Evolutionary conservation across 208 protist species (phyloP).

Genomic region (Leishmania mexicana): DNA sequence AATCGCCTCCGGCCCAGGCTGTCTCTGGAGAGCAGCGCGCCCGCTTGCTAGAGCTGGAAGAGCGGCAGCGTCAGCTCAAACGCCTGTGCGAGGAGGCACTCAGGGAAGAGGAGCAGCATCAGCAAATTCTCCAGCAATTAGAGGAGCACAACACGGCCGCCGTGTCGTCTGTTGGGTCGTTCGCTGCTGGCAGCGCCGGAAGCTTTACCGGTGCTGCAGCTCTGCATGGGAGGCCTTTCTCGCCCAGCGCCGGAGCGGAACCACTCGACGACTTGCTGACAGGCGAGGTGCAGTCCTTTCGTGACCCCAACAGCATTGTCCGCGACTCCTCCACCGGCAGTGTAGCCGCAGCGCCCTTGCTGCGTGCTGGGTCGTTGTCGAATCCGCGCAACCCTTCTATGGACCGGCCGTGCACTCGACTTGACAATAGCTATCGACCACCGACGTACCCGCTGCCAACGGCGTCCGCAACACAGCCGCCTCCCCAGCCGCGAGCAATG

Average conservation of each 20-base stretch:
- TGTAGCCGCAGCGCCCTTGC: conserved; percentile 3
- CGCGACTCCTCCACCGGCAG: conserved; percentile 49
- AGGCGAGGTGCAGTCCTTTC: conserved; percentile 74
- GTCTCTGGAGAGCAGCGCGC: conserved; percentile 29
- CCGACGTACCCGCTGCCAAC: conserved; percentile 5
- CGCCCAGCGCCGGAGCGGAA: background rate
- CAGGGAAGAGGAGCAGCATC: conserved; percentile 46
- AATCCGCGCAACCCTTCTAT: conserved; percentile 10
- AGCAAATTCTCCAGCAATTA: conserved; percentile 38
- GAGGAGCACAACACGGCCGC: conserved; percentile 20
- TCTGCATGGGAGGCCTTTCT: background rate
- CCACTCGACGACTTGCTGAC: conserved; percentile 58
- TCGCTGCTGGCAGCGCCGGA: background rate
- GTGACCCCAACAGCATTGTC: conserved; percentile 53
- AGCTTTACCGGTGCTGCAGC: conserved; percentile 1
- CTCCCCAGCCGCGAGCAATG: conserved; percentile 20
- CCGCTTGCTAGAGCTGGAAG: conserved; percentile 62
- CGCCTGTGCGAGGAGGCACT: conserved; percentile 68
- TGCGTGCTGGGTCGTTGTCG: background rate
- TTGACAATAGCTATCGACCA: conserved; percentile 22
- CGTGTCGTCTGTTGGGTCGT: conserved; percentile 13
- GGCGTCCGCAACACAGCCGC: conserved; percentile 10
- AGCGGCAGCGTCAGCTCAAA: conserved; percentile 57
- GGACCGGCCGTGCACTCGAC: conserved; percentile 14
- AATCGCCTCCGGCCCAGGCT: conserved; percentile 11